phyloP scores from a whole-genome alignment of 441 rosid species.

The Adansonia gregorii region DNA sequence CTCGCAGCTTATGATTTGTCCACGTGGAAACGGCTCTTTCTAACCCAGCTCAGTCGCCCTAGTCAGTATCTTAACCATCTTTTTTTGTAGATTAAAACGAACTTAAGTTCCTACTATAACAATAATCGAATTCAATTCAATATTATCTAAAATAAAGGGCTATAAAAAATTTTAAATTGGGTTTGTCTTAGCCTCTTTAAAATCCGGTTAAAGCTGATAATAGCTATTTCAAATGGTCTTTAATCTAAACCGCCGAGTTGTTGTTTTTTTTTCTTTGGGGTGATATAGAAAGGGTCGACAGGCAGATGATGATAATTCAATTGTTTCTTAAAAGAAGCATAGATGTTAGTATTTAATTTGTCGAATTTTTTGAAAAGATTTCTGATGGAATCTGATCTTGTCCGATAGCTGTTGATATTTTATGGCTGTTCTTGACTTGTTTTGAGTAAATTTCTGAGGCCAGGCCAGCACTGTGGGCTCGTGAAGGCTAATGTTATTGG shows the following conservation, averaged over 20 bases:
- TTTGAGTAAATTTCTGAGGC: neutral
- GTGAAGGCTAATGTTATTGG: no score
- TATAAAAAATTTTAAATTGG: neutral
- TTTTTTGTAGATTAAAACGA: no score
- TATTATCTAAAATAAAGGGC: neutral
- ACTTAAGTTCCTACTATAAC: no score
- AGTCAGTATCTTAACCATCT: slow-evolving; percentile 42
- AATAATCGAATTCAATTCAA: no score
- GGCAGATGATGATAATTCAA: neutral
- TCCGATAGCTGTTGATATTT: neutral
- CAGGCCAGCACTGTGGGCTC: no score
- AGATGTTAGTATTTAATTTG: neutral
- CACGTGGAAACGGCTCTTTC: slow-evolving; percentile 78
- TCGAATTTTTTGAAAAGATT: neutral
- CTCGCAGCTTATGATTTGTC: slow-evolving; percentile 80
- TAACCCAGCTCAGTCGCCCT: slow-evolving; percentile 65
- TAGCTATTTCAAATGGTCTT: neutral
- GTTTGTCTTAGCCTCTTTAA: neutral
- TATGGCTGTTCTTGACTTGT: neutral
- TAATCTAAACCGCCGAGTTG: neutral
- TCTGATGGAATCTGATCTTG: neutral
- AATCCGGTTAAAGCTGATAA: neutral
- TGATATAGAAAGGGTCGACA: neutral
- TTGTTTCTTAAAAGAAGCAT: neutral
- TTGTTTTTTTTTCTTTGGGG: neutral